These are phyloP conservation scores for Cercophora sp. DNA, from an alignment of 495 filamentous ascomycete genomes.

Conservation along the genomic window DNA sequence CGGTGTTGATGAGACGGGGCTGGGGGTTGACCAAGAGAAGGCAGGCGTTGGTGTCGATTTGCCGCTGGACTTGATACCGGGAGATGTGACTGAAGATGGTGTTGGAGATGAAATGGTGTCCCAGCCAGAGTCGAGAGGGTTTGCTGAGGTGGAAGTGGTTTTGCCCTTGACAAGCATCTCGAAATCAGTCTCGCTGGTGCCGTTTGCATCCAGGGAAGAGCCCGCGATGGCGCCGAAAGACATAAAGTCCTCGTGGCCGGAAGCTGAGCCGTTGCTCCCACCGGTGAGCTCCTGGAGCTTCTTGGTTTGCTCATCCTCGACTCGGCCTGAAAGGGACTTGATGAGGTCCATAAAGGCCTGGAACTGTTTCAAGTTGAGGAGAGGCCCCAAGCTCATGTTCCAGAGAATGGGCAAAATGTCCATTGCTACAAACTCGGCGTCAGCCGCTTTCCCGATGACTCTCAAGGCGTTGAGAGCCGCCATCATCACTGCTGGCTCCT, in stretches of 20 bases:
- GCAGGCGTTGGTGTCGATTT: slow-evolving; percentile 34
- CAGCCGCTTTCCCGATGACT: slow-evolving; percentile 75
- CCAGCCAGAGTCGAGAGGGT: slow-evolving; percentile 44
- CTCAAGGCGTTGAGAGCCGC: slow-evolving; percentile 79
- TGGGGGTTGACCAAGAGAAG: slow-evolving; percentile 60
- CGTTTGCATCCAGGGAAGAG: slow-evolving; percentile 47
- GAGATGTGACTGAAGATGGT: slow-evolving; percentile 24
- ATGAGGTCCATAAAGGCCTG: slow-evolving; percentile 82
- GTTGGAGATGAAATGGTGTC: slow-evolving; percentile 23
- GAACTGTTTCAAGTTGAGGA: slow-evolving; percentile 84
- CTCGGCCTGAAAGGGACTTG: slow-evolving; percentile 68
- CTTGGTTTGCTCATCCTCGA: slow-evolving; percentile 82
- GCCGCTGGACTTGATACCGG: slow-evolving; percentile 18
- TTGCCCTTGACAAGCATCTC: slow-evolving; percentile 80
- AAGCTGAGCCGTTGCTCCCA: slow-evolving; percentile 31
- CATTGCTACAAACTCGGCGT: slow-evolving; percentile 89
- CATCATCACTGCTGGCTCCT: slow-evolving; percentile 97
- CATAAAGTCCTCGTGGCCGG: slow-evolving; percentile 52
- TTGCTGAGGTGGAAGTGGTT: slow-evolving; percentile 15
- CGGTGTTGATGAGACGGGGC: slow-evolving; percentile 25
- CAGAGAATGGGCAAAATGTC: slow-evolving; percentile 87
- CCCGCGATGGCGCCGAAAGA: slow-evolving; percentile 51
- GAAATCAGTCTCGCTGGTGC: slow-evolving; percentile 67
- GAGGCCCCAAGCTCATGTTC: slow-evolving; percentile 85
- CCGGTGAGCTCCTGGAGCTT: slow-evolving; percentile 80